Base-by-base conservation (phyloP, 208 protist species). In the Zelonia costaricensis region DNA sequence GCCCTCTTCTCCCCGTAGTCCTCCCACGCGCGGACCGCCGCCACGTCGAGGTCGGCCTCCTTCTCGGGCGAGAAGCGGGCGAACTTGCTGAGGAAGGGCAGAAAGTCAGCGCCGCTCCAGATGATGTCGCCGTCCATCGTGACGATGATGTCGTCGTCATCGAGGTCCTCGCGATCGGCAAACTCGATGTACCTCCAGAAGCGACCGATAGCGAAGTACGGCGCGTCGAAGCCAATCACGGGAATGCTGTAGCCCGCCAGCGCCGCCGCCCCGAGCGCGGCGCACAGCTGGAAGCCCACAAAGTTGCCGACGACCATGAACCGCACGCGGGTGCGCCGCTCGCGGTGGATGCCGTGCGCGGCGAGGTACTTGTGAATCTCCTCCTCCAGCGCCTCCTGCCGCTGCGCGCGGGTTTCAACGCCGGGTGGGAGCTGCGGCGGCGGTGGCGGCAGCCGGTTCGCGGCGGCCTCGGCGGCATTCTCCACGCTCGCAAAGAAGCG, bases 1-100 rank as follows among this genome's bases (percentile, higher is more conserved):
- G 66, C 66, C 38, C 58, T 61, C 16, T 62, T 66, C 45, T 79
- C 66, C 20, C 73, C 73, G 35, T 78, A 78, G 52, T 78, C 72
- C 27, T 78, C 72, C 72, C 72, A 78, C 25, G 66, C 67, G 4
- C 73, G 73, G 31, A 79, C 67, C 27, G 68, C 68, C 2, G 58
- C 65, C n/a, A 79, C 73, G 56, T 79, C 73, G 2, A 79, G 62
- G 18, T 60, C 61, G 10, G 33, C 57, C 44, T 69, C 62, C 25
- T 31, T 49, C 35, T 31, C 43, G 1, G 73, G 62, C 2, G 73
- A 74, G 28, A 62, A 57, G 44, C 28, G 61, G 10, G 60, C 62
- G 53, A 79, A 79, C 40, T 74, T 69, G n/a, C 44, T 63, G 55
- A 79, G 48, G 28, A 74, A 74, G 10, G 73, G 66, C 42, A 67